A percentile compares a stretch with the other conserved stretches of the same genome.
Evolutionary conservation across 208 protist genomes (phyloP).

Genomic region (Vickermania spadyakhi): DNA sequence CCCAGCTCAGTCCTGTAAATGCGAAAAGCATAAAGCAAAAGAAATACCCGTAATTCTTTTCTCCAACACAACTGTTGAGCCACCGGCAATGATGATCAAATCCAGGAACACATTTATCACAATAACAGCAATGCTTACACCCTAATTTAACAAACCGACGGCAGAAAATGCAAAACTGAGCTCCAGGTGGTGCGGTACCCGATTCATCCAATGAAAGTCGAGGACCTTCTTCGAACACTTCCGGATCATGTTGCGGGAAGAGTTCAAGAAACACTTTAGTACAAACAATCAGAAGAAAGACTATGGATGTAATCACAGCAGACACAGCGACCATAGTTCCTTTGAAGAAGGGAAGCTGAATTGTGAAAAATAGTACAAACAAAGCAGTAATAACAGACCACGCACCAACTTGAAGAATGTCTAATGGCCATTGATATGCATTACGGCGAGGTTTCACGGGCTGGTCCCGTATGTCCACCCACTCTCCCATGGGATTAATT

Average conservation of each 20-base stretch:
- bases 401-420: slow-evolving; percentile 56
- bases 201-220: slow-evolving; percentile 44
- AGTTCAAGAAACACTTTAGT: slow-evolving; percentile 61
- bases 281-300: slow-evolving; percentile 19
- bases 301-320: slow-evolving; percentile 30
- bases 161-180: slow-evolving; percentile 72
- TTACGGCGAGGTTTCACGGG: slow-evolving; percentile 68
- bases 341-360: slow-evolving; percentile 60
- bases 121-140: slow-evolving; percentile 87
- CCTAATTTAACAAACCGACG: slow-evolving; percentile 55
- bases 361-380: slow-evolving; percentile 38
- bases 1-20: slow-evolving; percentile 52
- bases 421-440: slow-evolving; percentile 66
- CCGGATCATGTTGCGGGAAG: slow-evolving; percentile 55
- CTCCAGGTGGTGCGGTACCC: slow-evolving; percentile 21
- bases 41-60: slow-evolving; percentile 75
- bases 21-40: slow-evolving; percentile 50
- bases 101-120: slow-evolving; percentile 85
- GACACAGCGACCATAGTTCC: slow-evolving; percentile 27
- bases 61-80: slow-evolving; percentile 84
- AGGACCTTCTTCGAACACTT: slow-evolving; percentile 46
- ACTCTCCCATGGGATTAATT: slow-evolving; percentile 36
- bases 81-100: slow-evolving; percentile 92
- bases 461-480: slow-evolving; percentile 70
- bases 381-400: slow-evolving; percentile 51